phyloP scores from a whole-genome alignment of 352 stramenopile genomes.

The Peronospora belbahrii region DNA sequence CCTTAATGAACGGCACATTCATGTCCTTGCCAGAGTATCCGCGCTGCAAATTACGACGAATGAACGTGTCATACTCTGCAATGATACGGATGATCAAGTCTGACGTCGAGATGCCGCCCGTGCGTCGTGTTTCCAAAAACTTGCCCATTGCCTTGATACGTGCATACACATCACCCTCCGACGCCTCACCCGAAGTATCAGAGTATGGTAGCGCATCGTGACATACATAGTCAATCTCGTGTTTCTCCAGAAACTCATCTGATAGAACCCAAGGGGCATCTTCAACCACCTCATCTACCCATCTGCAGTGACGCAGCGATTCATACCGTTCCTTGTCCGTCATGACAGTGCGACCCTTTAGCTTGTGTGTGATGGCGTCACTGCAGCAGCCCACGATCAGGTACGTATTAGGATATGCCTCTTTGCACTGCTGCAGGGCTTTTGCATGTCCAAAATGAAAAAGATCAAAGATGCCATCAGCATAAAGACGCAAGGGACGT shows the following conservation, averaged over 20 bases:
- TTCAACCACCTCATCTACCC: conserved; percentile 84
- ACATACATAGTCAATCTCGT: conserved; percentile 86
- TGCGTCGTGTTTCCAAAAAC: conserved; percentile 79
- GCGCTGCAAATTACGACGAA: conserved; percentile 82
- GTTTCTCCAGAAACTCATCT: conserved; percentile 76
- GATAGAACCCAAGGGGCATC: conserved; percentile 83
- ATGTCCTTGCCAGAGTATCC: conserved; percentile 89
- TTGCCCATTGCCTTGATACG: conserved; percentile 84
- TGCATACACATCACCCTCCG: conserved; percentile 76
- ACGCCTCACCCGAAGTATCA: conserved; percentile 59
- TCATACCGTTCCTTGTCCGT: conserved; percentile 85
- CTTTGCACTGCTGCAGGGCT: conserved; percentile 83
- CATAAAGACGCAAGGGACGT: conserved; percentile 75
- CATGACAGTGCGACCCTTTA: conserved; percentile 85
- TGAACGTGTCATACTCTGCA: conserved; percentile 89
- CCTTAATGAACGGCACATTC: conserved; percentile 87
- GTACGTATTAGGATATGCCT: conserved; percentile 79
- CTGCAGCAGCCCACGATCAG: conserved; percentile 84
- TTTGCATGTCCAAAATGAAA: conserved; percentile 87
- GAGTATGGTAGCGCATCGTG: conserved; percentile 85
- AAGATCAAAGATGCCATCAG: conserved; percentile 86
- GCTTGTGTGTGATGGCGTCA: conserved; percentile 80
- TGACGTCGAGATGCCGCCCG: conserved; percentile 84
- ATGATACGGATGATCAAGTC: conserved; percentile 89
- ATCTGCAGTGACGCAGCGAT: conserved; percentile 76